Base-by-base conservation (phyloP, 2,329 filamentous ascomycete genomes). In the Ustulina deusta region DNA sequence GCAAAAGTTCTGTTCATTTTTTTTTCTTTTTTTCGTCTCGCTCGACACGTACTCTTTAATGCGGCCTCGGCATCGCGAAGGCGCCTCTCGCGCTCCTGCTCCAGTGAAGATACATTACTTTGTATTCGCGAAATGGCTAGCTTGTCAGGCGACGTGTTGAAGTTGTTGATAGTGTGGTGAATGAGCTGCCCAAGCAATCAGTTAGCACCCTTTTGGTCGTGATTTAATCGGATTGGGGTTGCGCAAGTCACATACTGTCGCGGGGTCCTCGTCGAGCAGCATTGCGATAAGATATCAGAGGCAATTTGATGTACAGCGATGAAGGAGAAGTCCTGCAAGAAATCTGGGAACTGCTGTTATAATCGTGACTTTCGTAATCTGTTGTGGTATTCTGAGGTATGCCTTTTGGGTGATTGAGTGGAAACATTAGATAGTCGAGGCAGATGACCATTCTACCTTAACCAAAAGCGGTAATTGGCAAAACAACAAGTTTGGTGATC, bases 181-280 rank as follows among this genome's bases (percentile, higher is more conserved):
- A 99, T 97, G 77, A 97, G 91, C 92, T 96, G 80, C 54, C 27
- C n/a, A 20, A 7, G n/a, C 11, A 51, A n/a, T n/a, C 11, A 29
- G 65, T 66, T 20, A 69, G 66, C 40, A 25, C 65, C 60, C 46
- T 7, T 57, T 17, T 44, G 9, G 34, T 32, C 20, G 6, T 52
- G 6, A 5, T 42, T 44, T 17, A 40, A 48, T 56, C 15, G n/a
- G 3, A 6, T 36, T 22, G 58, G 42, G 56, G 29, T 36, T 27
- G n/a, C 20, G 32, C 27, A 42, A 22, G 54, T 46, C 22, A 78
- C 88, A 69, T 88, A 97, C 93, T 51, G 90, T 91, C 51, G 92
- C 92, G 72, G 94, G 95, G 79, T 96, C 93, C 83, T 97, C 94
- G 82, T 97, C 93, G 82, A 98, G 93, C 79, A 97, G 87, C 92